Base-by-base conservation (phyloP, 768 basidiomycete species). In the Boletus pseudo-olivaceus region DNA sequence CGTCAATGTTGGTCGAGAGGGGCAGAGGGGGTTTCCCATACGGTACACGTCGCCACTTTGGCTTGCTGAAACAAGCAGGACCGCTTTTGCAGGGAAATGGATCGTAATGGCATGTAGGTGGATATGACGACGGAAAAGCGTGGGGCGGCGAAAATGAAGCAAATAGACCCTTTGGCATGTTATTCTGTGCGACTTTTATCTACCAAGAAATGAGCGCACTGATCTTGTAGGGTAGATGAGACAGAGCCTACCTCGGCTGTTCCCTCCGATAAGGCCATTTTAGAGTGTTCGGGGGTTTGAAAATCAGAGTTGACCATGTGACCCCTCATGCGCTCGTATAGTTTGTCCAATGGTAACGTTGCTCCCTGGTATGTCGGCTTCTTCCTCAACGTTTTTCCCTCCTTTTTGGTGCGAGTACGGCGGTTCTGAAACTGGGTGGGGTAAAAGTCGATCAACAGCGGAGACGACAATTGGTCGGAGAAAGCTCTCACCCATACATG, bases 61-160 rank as follows among this genome's bases (percentile, higher is more conserved):
- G 47, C 12, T 43, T 26, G 14, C 20, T 9, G 29, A 65, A 38
- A 32, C 0, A 12, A 15, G 23, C 3, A 4, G 42, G 15, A 0
- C 54, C 38, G 1, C 19, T 38, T 53, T 62, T 62, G 54, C 56
- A 59, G 0, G 54, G 63, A 5, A 64, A 64, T 12, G 63, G 63
- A 30, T 64, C 54, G 7, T 65, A 51, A 40, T 5, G 10, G 26
- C 63, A 65, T 1, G 2, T 43, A 0, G 56, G 53, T 7, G 63
- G 63, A 35, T 64, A 64, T 7, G 30, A 1, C 0, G 56, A 59
- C 0, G 63, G 63, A 38, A 65, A 64, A 0, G 55, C 57, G 15
- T 64, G 63, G 1, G 23, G 35, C 7, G 63, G 63, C 1, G 63
- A 17, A 27, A 42, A 12, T 7, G n/a, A n/a, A n/a, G n/a, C n/a